phyloP scores from a whole-genome alignment of 352 stramenopile genomes.

The Globisporangium lucens region DNA sequence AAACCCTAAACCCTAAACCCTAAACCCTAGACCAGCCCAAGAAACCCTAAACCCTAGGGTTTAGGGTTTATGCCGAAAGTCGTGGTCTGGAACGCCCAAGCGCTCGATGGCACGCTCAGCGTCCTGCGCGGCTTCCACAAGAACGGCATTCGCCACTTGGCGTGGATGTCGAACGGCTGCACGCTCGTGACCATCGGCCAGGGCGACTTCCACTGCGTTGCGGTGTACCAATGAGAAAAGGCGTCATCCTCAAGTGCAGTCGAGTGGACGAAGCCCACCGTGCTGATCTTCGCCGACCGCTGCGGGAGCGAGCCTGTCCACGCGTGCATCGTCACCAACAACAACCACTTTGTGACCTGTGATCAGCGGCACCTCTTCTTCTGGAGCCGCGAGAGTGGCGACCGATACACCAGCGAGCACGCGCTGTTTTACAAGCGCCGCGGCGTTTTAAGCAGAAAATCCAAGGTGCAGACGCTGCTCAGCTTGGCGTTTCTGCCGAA shows the following conservation, averaged over 20 bases:
- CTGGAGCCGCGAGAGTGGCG: constrained; percentile 64
- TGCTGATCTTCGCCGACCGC: constrained; percentile 54
- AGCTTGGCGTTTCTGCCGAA: constrained; percentile 45
- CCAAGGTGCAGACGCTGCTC: constrained; percentile 67
- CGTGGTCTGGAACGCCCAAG: constrained; percentile 56
- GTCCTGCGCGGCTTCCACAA: constrained; percentile 67
- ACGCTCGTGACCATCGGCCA: constrained; percentile 66
- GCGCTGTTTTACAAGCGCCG: constrained; percentile 46
- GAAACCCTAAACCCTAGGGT: no score
- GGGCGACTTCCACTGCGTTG: constrained; percentile 65
- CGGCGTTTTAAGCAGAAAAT: constrained; percentile 63
- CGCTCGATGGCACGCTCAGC: constrained; percentile 41
- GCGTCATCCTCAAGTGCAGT: constrained; percentile 8
- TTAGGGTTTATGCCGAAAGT: constrained; percentile 56
- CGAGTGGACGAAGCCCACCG: constrained; percentile 51
- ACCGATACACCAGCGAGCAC: constrained; percentile 42
- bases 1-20: no score
- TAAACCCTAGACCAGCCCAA: no score
- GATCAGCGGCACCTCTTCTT: constrained; percentile 69
- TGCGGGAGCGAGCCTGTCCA: constrained; percentile 51
- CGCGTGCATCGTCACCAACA: constrained; percentile 29
- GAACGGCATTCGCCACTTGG: constrained; percentile 57
- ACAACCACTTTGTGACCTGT: constrained; percentile 64
- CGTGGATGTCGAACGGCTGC: constrained; percentile 70
- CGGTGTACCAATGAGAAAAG: constrained; percentile 75